Percentiles rank a stretch among this genome's conserved stretches.
Conservation (phyloP, 805 yeast genomes). For the Candida gorgasii region DNA sequence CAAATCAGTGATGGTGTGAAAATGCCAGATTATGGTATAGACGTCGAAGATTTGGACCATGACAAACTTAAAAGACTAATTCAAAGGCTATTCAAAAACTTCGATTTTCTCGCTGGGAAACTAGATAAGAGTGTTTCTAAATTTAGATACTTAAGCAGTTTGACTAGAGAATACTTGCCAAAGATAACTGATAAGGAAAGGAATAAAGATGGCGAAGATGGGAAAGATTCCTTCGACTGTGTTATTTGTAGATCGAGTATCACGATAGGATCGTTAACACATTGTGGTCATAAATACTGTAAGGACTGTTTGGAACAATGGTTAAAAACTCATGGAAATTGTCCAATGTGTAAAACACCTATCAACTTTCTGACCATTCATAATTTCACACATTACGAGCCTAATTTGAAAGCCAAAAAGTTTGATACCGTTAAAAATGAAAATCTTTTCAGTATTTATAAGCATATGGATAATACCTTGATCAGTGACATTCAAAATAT, state of each 20-base stretch:
- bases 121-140: conserved; percentile 36
- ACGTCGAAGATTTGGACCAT: conserved; percentile 19
- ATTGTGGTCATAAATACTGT: conserved; percentile 93
- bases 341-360: conserved; percentile 79
- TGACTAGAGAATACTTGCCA: conserved; percentile 5
- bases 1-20: conserved; percentile 80
- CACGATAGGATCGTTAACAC: conserved; percentile 73
- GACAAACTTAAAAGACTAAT: conserved; percentile 4
- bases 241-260: conserved; percentile 76
- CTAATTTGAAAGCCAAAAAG: conserved; percentile 50
- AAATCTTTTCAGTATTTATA: conserved; percentile 42
- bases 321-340: conserved; percentile 49
- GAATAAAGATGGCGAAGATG: conserved; percentile 1
- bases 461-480: conserved; percentile 41
- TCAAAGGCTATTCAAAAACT: neutral
- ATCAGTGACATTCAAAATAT: conserved; percentile 46
- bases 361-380: conserved; percentile 58
- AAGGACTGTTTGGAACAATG: conserved; percentile 76
- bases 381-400: conserved; percentile 62
- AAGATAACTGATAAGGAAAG: too few relatives aligned
- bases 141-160: conserved; percentile 30
- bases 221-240: conserved; percentile 52
- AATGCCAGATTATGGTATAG: conserved; percentile 23
- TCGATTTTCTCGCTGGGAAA: conserved; percentile 2
- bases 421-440: conserved; percentile 23